These are phyloP conservation scores for Sonneratia caseolaris DNA, from an alignment of 345 rosid species.

Conservation along the genomic window DNA sequence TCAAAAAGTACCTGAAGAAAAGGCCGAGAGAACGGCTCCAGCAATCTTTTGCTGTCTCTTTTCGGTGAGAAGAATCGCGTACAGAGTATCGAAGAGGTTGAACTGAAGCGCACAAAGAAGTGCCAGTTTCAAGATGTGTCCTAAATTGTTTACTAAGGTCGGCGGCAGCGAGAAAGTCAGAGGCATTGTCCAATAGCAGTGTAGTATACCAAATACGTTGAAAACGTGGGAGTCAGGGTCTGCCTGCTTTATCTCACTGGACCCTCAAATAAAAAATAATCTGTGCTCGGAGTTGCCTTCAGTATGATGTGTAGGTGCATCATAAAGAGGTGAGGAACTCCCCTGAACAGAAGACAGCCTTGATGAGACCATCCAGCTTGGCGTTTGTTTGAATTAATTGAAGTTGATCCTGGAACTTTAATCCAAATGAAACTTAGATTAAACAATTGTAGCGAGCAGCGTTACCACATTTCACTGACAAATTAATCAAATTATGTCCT, in stretches of 20 bases:
- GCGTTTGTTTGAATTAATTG: not conserved
- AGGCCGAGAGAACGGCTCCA: constrained; percentile 7
- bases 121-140: not conserved
- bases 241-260: not conserved
- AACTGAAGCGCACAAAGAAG: not conserved
- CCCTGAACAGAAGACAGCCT: not conserved
- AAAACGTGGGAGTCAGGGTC: no score
- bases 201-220: no score
- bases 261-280: not conserved
- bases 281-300: not conserved
- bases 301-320: not conserved
- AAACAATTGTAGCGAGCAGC: no score
- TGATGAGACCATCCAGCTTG: not conserved
- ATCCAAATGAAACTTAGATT: not conserved
- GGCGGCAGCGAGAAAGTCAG: not conserved
- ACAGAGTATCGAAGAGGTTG: not conserved
- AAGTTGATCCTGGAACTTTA: not conserved
- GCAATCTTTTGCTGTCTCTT: not conserved
- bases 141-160: not conserved
- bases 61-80: not conserved
- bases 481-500: no score
- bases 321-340: not conserved
- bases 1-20: constrained; percentile 10
- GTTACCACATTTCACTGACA: no score
- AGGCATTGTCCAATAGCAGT: not conserved